Evolutionary conservation across 2,329 filamentous ascomycete genomes (phyloP).

Genomic region (Sporothrix pallida): DNA sequence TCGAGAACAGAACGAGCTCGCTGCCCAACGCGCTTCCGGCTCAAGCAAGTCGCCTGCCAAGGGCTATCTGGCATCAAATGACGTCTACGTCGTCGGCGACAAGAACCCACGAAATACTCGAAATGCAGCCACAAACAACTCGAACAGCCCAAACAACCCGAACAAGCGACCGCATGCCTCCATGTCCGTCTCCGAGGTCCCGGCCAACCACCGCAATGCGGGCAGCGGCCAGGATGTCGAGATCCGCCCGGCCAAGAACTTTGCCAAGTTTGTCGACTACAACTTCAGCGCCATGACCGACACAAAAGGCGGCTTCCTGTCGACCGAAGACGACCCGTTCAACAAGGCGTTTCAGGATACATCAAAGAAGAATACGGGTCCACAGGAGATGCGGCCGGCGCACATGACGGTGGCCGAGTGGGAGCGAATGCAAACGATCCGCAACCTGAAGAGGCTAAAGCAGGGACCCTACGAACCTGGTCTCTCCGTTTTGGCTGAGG

Average conservation of each 20-base stretch:
- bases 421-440: constrained; percentile 80
- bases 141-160: constrained; percentile 43
- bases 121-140: neutral
- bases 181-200: constrained; percentile 60
- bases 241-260: constrained; percentile 82
- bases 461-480: constrained; percentile 87
- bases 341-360: constrained; percentile 71
- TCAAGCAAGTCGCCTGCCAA: constrained; percentile 58
- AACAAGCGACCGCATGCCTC: constrained; percentile 72
- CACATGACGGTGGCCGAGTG: constrained; percentile 91
- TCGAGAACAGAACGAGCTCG: constrained; percentile 70
- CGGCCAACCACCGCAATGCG: constrained; percentile 69
- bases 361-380: constrained; percentile 46
- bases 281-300: constrained; percentile 98
- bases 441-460: constrained; percentile 73
- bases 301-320: constrained; percentile 93
- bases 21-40: constrained; percentile 57
- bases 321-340: constrained; percentile 87
- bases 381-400: constrained; percentile 68
- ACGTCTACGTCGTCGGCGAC: constrained; percentile 60
- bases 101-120: neutral
- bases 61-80: constrained; percentile 72
- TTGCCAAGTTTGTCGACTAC: constrained; percentile 94
- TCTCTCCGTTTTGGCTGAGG: constrained; percentile 73
- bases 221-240: constrained; percentile 56